Percentiles rank a stretch among this genome's conserved stretches.
phyloP scores from a whole-genome alignment of 1,139 yeast genomes.

The Blastobotrys illinoisensis region DNA sequence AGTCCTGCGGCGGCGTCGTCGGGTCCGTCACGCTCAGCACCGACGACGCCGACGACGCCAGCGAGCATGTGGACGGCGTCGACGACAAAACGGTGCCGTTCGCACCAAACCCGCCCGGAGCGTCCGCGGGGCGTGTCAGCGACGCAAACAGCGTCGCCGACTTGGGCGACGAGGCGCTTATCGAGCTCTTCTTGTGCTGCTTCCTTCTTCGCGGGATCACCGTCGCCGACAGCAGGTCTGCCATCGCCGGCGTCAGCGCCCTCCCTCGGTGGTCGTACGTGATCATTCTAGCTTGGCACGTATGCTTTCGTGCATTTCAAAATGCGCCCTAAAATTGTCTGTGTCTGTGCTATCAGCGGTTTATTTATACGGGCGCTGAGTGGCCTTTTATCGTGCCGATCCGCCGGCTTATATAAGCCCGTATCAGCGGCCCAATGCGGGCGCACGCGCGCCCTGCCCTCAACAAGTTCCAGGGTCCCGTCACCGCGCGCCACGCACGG shows the following conservation, averaged over 20 bases:
- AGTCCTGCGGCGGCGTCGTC: conserved; percentile 9
- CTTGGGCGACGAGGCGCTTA: neutral
- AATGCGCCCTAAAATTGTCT: neutral
- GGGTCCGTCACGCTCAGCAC: conserved; percentile 7
- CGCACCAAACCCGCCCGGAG: neutral
- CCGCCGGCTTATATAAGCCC: neutral
- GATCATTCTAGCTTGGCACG: conserved; percentile 3
- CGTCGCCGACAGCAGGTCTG: conserved; percentile 21
- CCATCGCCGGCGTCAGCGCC: conserved; percentile 22
- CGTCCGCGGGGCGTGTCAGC: neutral
- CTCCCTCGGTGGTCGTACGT: conserved; percentile 23
- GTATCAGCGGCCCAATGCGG: neutral
- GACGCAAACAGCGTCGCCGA: neutral
- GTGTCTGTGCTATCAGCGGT: neutral
- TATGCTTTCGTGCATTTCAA: neutral
- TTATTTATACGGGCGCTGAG: neutral
- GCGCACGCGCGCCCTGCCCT: neutral
- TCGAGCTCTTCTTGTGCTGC: conserved; percentile 1
- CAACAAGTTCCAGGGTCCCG: neutral
- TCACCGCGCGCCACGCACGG: neutral
- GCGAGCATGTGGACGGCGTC: conserved; percentile 4
- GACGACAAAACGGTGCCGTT: neutral
- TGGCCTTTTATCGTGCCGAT: neutral
- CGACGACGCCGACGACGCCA: conserved; percentile 4
- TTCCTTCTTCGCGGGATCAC: conserved; percentile 19